phyloP scores from a whole-genome alignment of 257 asterid genomes.

The Fraxinus cuspidata region DNA sequence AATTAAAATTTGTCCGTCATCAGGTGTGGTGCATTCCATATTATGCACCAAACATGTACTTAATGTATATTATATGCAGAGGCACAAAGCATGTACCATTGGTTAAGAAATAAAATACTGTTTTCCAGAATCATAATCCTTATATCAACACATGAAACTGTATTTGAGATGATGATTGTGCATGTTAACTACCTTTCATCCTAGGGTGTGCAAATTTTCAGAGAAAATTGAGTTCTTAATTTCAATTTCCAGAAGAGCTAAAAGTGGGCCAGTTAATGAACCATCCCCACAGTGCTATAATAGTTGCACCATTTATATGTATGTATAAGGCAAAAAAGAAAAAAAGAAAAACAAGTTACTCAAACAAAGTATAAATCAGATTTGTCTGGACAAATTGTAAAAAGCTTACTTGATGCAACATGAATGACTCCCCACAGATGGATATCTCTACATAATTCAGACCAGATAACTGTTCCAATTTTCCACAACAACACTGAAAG shows the following conservation, averaged over 20 bases:
- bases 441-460: slow-evolving; percentile 69
- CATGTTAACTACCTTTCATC: neutral
- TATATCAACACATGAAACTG: neutral
- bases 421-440: slow-evolving; percentile 91
- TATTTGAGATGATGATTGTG: neutral
- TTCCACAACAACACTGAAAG: slow-evolving; percentile 73
- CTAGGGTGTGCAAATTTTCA: neutral
- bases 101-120: neutral
- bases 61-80: neutral
- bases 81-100: neutral
- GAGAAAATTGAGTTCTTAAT: neutral
- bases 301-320: neutral
- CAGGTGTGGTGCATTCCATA: neutral
- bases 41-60: neutral
- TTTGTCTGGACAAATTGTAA: neutral
- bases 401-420: slow-evolving; percentile 87
- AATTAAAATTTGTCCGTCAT: neutral
- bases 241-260: neutral
- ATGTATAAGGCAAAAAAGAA: neutral
- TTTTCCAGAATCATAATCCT: neutral
- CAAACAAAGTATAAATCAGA: neutral
- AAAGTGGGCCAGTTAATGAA: neutral
- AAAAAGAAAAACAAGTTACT: neutral
- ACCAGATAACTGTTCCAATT: slow-evolving; percentile 63
- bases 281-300: neutral